Conservation (phyloP, 2,329 filamentous ascomycete species). For the Chaetothyriales sp. region DNA sequence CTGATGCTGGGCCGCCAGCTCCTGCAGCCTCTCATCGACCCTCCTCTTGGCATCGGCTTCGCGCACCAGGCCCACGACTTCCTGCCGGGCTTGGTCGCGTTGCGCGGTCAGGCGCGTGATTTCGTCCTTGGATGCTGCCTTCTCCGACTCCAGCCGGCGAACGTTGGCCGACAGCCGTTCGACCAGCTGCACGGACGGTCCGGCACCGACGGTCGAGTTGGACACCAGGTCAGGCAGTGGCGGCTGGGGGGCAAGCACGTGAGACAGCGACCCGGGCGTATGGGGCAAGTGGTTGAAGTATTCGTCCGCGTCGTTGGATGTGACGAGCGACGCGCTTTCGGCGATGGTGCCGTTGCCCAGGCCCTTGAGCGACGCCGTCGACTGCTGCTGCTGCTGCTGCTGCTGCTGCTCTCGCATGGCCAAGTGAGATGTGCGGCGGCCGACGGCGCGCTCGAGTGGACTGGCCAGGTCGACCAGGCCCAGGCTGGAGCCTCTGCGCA, state of each 20-base stretch:
- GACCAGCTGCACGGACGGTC: slow-evolving; percentile 85
- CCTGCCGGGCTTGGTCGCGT: slow-evolving; percentile 77
- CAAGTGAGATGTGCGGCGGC: slow-evolving; percentile 28
- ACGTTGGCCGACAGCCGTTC: slow-evolving; percentile 93
- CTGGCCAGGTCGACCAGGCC: slow-evolving; percentile 26
- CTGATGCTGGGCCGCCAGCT: slow-evolving; percentile 54
- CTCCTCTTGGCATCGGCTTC: slow-evolving; percentile 60
- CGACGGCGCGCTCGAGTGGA: slow-evolving; percentile 23
- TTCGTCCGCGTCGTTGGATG: slow-evolving; percentile 37
- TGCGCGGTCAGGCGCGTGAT: slow-evolving; percentile 66
- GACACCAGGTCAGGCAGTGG: slow-evolving; percentile 74
- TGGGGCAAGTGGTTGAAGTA: slow-evolving; percentile 25
- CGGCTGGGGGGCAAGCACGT: slow-evolving; percentile 37
- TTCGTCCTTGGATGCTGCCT: slow-evolving; percentile 78
- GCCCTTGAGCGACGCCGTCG: slow-evolving; percentile 26
- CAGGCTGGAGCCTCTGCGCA: slow-evolving; percentile 24
- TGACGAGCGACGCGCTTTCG: slow-evolving; percentile 33
- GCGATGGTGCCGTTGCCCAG: slow-evolving; percentile 27
- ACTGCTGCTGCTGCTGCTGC: slow-evolving; percentile 36
- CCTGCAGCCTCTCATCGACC: slow-evolving; percentile 45
- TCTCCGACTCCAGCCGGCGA: slow-evolving; percentile 79
- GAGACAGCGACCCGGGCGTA: slow-evolving; percentile 27
- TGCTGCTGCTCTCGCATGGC: slow-evolving; percentile 20
- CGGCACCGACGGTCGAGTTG: slow-evolving; percentile 76
- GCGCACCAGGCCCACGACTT: slow-evolving; percentile 82